A percentile compares a stretch with the other conserved stretches of the same genome.
phyloP scores from a whole-genome alignment of 345 rosid genomes.

The Abelmoschus esculentus region DNA sequence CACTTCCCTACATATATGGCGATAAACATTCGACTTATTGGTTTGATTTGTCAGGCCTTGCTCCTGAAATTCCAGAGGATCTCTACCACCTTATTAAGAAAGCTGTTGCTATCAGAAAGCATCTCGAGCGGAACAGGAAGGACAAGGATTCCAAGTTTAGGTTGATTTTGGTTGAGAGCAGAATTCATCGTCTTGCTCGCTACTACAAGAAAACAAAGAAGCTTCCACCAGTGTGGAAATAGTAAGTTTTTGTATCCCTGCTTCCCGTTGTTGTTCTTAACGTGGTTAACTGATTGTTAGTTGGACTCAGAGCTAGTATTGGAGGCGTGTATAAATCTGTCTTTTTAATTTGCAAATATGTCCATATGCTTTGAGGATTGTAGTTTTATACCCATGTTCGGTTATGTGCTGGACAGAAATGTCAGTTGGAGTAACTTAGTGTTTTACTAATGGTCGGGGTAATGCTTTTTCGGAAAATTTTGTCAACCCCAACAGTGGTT shows the following conservation, averaged over 20 bases:
- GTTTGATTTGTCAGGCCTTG: constrained; percentile 41
- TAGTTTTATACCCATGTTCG: neutral
- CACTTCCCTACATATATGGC: neutral
- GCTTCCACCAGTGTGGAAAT: constrained; percentile 95
- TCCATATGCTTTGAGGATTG: neutral
- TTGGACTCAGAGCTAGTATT: neutral
- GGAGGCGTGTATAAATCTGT: neutral
- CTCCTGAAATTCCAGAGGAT: constrained; percentile 92
- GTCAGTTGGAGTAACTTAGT: neutral
- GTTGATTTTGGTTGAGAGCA: constrained; percentile 87
- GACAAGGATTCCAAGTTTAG: constrained; percentile 93
- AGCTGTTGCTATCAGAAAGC: constrained; percentile 91
- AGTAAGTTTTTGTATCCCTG: constrained; percentile 31
- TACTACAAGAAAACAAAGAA: constrained; percentile 96
- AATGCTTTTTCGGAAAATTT: too few species aligned
- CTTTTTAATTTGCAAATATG: neutral
- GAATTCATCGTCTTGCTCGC: constrained; percentile 91
- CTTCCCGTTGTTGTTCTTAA: neutral
- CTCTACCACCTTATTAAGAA: constrained; percentile 85
- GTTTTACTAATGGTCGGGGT: neutral
- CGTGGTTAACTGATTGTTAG: too few species aligned
- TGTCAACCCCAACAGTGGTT: too few species aligned
- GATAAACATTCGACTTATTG: neutral
- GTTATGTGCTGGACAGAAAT: neutral
- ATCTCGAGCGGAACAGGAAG: constrained; percentile 94